Base-by-base conservation (phyloP, 164 flowering plant genomes). In the Piper longum region DNA sequence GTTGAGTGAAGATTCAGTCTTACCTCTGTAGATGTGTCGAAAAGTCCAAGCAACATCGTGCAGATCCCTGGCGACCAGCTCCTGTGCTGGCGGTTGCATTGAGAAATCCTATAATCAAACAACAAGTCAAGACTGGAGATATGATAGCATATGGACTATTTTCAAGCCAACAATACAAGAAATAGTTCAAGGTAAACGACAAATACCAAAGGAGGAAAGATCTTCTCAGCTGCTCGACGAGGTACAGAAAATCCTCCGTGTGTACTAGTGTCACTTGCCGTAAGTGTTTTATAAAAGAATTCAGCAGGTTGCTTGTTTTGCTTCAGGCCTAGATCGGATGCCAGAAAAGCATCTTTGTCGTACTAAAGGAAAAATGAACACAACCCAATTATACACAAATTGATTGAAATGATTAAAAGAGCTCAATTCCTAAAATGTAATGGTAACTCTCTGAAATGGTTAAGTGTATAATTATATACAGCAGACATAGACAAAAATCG, bases 201-300 rank as follows among this genome's bases (percentile, higher is more conserved):
- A 77, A 85, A 16, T 73, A 91, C 98, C 17, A 91, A 76, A 69
- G 91, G 85, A 0, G 98, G 96, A 70, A 91, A 91, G 43, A 91
- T 91, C 79, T 91, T 91, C 77, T 91, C 98, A 64, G 98, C 98
- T 40, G 98, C 96, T 58, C 98, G 80, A 60, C 98, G 96, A 66
- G 98, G 98, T 44, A 91, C 98, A 73, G 98, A 91, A 72, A 91
- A 91, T 71, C 98, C 98, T 71, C 98, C 98, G 70, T 91, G 98
- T 56, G 98, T 91, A 71, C 98, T 91, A 17, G 98, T 91, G 70
- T 91, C 98, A 77, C 98, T 91, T 44, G 95, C 98, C 13, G 98
- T 91, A 54, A 91, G 95, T 69, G 96, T 88, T 76, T 91, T 91
- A 76, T 95, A 91, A 77, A 91, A 91, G 74, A 89, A 91, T 70